phyloP scores from a whole-genome alignment of 2,329 filamentous ascomycete genomes.

The Pseudogymnoascus destructans region DNA sequence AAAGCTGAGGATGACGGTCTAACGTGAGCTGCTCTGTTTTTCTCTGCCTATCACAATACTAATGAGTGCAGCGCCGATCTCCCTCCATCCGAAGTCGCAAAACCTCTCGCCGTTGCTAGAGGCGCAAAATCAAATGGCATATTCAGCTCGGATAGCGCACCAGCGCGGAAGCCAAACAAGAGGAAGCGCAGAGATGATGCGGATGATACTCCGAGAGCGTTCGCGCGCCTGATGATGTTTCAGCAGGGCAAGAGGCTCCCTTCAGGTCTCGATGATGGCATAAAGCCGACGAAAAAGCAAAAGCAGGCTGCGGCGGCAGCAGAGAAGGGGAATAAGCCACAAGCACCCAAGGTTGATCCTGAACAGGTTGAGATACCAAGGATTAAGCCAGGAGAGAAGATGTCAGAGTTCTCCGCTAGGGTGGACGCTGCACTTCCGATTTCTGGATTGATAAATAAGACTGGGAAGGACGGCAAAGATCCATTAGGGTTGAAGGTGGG shows the following conservation, averaged over 20 bases:
- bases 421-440: conserved; percentile 79
- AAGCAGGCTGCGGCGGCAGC: conserved; percentile 20
- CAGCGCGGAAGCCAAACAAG: conserved; percentile 29
- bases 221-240: conserved; percentile 71
- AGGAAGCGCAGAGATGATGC: conserved; percentile 34
- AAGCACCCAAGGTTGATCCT: conserved; percentile 15
- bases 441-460: conserved; percentile 52
- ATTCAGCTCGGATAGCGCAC: conserved; percentile 25
- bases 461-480: conserved; percentile 45
- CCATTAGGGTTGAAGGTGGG: conserved; percentile 52
- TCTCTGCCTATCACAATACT: background rate
- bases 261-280: conserved; percentile 61
- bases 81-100: conserved; percentile 32
- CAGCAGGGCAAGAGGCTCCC: conserved; percentile 46
- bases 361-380: conserved; percentile 37
- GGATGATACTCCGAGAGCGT: conserved; percentile 81
- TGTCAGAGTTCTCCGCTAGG: conserved; percentile 68
- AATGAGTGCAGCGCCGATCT: conserved; percentile 30
- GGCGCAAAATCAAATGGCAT: conserved; percentile 28
- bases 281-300: conserved; percentile 27
- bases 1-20: conserved; percentile 40
- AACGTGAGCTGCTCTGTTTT: conserved; percentile 32
- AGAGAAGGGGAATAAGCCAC: conserved; percentile 18
- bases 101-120: conserved; percentile 39
- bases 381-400: conserved; percentile 70